phyloP scores from a whole-genome alignment of 192 early-diverging fungal genomes.

The Haplosporangium gracile region DNA sequence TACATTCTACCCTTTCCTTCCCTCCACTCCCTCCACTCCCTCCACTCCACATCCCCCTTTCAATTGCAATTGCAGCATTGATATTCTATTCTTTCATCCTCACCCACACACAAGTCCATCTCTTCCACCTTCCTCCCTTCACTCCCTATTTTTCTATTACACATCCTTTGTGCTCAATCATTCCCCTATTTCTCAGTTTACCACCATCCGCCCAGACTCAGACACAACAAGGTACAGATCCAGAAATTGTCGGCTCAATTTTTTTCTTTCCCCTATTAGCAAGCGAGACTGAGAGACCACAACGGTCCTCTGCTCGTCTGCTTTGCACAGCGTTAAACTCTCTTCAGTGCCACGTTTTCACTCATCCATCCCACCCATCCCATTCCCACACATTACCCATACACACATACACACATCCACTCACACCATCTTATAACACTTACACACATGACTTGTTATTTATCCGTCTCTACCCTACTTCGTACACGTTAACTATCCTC shows the following conservation, averaged over 20 bases:
- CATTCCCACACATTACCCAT: not conserved
- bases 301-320: not conserved
- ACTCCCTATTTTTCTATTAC: not conserved
- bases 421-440: not conserved
- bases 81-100: not conserved
- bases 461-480: too few species aligned
- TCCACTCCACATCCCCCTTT: not conserved
- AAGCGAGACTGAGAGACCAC: not conserved
- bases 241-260: not conserved
- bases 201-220: not conserved
- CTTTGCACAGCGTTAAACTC: not conserved
- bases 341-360: constrained; percentile 9
- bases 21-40: constrained; percentile 1
- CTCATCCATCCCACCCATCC: not conserved
- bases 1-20: not conserved
- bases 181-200: not conserved
- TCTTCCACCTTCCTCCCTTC: not conserved
- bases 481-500: not conserved
- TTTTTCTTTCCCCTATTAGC: not conserved
- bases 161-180: constrained; percentile 1
- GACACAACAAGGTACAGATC: not conserved
- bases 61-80: not conserved
- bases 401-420: not conserved
- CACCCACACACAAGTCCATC: not conserved
- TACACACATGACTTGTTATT: not conserved